Evolutionary conservation across 768 basidiomycete species (phyloP), one percentile per base, ranked within the genome.

Genomic region (Boletus rex-veris): DNA sequence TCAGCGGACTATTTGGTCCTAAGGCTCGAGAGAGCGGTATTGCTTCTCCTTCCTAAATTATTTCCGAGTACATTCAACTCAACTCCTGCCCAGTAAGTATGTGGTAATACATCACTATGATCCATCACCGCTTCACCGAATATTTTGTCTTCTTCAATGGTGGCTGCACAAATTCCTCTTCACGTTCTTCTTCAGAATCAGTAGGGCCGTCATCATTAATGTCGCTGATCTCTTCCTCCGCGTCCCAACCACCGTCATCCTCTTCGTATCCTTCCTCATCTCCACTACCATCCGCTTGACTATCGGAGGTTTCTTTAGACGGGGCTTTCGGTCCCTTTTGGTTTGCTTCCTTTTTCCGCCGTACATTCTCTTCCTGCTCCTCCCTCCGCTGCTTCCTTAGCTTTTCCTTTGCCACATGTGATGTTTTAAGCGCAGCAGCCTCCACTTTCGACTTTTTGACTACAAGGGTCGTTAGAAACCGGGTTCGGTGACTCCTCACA

Each of bases 331-430:
- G 56, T 24, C 59, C 71, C 59, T 68, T 61, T 58, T 63, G 63
- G 52, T 61, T 67, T 57, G 43, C 54, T 57, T 76, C 79, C 69
- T 87, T 87, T 74, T 98, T 99, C 45, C 86, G 80, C 45, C 81
- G 79, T 6, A 98, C 90, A 70, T 98, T 99, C 50, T 81, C 80
- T 67, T 92, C 94, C 66, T 98, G 97, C 66, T 97, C 92, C 55
- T 89, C 88, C 60, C 88, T 77, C 58, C 94, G 78, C 60, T 91
- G 79, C 62, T 88, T 86, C 59, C 84, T 81, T 41, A 92, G 68
- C 67, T 80, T 86, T 58, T 84, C 86, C 63, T 88, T 90, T 21
- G 83, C 87, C 3, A 83, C 86, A 65, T 94, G 90, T 24, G 85
- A 82, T 24, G 82, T 81, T 63, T 87, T 86, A 55, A 86, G 81